Evolutionary conservation across 2,329 filamentous ascomycete genomes (phyloP).

Genomic region (Fusarium sulawesiense): DNA sequence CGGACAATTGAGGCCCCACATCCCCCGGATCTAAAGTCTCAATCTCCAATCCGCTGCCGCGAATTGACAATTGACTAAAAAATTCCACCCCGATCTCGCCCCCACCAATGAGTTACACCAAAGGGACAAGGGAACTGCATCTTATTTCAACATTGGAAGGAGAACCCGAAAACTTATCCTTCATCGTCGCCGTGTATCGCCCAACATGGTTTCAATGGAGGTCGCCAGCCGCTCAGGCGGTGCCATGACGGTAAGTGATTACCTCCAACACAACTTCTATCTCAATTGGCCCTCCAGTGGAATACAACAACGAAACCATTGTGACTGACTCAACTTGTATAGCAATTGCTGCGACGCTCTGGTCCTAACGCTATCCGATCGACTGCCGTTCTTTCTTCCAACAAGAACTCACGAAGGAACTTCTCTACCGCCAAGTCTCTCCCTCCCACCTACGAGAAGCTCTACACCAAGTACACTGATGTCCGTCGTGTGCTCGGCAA

Average conservation of each 20-base stretch:
- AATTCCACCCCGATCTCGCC: conserved; percentile 47
- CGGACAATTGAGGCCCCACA: conserved; percentile 40
- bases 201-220: conserved; percentile 63
- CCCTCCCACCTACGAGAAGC: conserved; percentile 82
- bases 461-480: conserved; percentile 79
- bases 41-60: conserved; percentile 51
- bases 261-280: background rate
- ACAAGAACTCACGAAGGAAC: conserved; percentile 50
- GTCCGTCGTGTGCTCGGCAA: conserved; percentile 78
- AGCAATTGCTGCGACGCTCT: conserved; percentile 55
- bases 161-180: conserved; percentile 32
- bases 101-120: conserved; percentile 35
- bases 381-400: conserved; percentile 43
- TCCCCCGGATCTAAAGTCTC: conserved; percentile 41
- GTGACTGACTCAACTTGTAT: conserved; percentile 27
- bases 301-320: background rate
- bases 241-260: conserved; percentile 57
- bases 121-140: conserved; percentile 13
- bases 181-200: conserved; percentile 31
- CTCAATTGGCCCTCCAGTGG: conserved; percentile 13
- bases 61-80: conserved; percentile 52
- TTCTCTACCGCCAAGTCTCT: conserved; percentile 58
- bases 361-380: conserved; percentile 49
- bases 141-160: conserved; percentile 14
- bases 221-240: conserved; percentile 61